phyloP scores from a whole-genome alignment of 768 basidiomycete species.

The Hypholoma fasciculare region DNA sequence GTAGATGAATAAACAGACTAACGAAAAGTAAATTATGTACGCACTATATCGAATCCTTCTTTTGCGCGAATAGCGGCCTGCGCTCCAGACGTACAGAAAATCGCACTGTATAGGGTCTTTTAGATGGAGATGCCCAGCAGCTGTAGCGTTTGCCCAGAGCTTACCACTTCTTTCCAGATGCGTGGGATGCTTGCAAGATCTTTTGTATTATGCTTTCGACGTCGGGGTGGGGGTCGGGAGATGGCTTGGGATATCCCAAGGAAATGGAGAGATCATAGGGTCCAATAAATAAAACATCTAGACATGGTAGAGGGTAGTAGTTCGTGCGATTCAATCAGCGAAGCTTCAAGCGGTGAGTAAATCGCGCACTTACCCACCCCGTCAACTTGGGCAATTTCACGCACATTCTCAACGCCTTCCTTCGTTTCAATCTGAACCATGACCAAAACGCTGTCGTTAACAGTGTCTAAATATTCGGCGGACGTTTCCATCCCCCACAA shows the following conservation, averaged over 20 bases:
- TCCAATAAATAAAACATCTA: conserved; percentile 57
- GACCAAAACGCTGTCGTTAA: conserved; percentile 55
- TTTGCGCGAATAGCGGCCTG: conserved; percentile 25
- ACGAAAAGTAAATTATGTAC: background rate
- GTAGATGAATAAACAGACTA: background rate
- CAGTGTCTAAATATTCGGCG: conserved; percentile 51
- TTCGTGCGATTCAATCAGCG: too few relatives aligned
- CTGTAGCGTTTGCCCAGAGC: background rate
- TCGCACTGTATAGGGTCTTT: conserved; percentile 16
- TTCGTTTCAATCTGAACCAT: conserved; percentile 70
- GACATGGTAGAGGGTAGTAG: too few relatives aligned
- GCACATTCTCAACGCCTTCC: conserved; percentile 58
- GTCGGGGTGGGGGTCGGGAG: conserved; percentile 64
- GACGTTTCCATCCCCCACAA: conserved; percentile 50
- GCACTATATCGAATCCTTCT: conserved; percentile 31
- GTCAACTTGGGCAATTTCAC: conserved; percentile 59
- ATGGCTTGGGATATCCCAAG: conserved; percentile 58
- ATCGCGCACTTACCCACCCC: conserved; percentile 51
- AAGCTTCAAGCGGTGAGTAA: conserved; percentile 18
- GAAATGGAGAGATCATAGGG: conserved; percentile 69
- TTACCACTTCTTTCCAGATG: conserved; percentile 65
- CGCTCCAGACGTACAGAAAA: conserved; percentile 25
- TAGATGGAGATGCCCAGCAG: background rate
- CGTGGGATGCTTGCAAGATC: conserved; percentile 50
- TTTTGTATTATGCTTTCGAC: conserved; percentile 60